Conservation (phyloP, 1,284 basidiomycete genomes). For the Austropuccinia psidii region DNA sequence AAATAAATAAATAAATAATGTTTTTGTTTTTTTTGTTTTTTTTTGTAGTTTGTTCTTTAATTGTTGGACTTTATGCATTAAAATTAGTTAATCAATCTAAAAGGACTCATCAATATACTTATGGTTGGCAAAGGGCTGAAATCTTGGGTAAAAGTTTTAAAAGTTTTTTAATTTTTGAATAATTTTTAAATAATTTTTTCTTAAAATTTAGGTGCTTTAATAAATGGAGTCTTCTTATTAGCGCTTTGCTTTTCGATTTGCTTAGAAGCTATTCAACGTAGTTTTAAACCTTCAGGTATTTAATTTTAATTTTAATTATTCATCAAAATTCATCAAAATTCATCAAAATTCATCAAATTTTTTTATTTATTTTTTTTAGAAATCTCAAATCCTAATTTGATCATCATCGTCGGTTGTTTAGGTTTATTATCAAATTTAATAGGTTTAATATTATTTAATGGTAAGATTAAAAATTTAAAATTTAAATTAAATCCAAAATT, state of each 20-base stretch:
- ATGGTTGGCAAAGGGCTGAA: conserved; percentile 98
- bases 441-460: conserved; percentile 91
- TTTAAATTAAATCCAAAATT: background rate
- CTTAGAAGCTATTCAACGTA: conserved; percentile 81
- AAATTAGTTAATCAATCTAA: conserved; percentile 40
- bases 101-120: conserved; percentile 65
- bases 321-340: too few species aligned
- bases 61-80: conserved; percentile 84
- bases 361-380: conserved; percentile 54
- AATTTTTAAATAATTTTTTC: background rate
- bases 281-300: background rate
- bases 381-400: conserved; percentile 74
- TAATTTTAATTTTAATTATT: background rate
- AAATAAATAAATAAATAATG: conserved; percentile 37
- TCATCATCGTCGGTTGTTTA: conserved; percentile 81
- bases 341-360: conserved; percentile 2
- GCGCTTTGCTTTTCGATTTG: conserved; percentile 94
- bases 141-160: conserved; percentile 62
- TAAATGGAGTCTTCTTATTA: conserved; percentile 93
- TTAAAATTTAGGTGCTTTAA: conserved; percentile 50
- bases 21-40: background rate
- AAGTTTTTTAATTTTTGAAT: background rate
- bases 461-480: conserved; percentile 51
- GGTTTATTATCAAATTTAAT: conserved; percentile 88
- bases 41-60: conserved; percentile 87